Evolutionary conservation across 2,329 filamentous ascomycete species (phyloP), one percentile per base, ranked within the genome.

Genomic region (Podosphaera xanthii): DNA sequence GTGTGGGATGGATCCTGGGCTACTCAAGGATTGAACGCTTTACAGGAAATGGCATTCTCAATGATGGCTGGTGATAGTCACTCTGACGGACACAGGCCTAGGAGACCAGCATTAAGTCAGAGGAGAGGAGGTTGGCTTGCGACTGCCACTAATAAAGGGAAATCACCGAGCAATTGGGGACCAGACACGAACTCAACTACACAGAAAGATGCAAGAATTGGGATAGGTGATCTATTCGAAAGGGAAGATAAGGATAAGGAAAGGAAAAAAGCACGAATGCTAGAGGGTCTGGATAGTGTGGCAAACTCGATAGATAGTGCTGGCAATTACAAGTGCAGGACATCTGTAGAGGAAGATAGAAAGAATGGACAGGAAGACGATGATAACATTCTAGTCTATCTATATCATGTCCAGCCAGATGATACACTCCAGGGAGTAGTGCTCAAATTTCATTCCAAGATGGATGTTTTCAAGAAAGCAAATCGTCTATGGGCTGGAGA

Each of bases 401-500:
- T 97, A 58, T 92, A 98, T 71, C 82, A 85, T 66, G 87, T 97
- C 22, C 79, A 83, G 65, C 79, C 83, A 12, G 79, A 79, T 52
- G 92, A 98, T 71, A 97, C 89, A 1, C 82, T 97, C 65, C 89
- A 90, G 1, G 91, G 92, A 2, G 82, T 98, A 57, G 85, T 92
- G 58, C 83, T 98, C 63, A 86, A 84, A 65, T 98, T 94, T 71
- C 84, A 87, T 65, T 97, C 91, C 69, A 81, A 86, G 62, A 82
- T 89, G 59, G 84, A 90, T 55, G 78, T 85, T 1, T 83, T 98
- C 64, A 79, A 87, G 60, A 92, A 87, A 69, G 83, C 88, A 46
- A 98, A 98, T 69, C 82, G 92, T 9, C 82, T 98, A 67, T 98
- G 92, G 92, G 87, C 89, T 5, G 87, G 89, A 63, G 92, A 97